Percentiles rank a stretch among this genome's conserved stretches.
Evolutionary conservation across 371 early-diverging fungal species (phyloP).

Genomic region (Dinochytrium kinnereticum): DNA sequence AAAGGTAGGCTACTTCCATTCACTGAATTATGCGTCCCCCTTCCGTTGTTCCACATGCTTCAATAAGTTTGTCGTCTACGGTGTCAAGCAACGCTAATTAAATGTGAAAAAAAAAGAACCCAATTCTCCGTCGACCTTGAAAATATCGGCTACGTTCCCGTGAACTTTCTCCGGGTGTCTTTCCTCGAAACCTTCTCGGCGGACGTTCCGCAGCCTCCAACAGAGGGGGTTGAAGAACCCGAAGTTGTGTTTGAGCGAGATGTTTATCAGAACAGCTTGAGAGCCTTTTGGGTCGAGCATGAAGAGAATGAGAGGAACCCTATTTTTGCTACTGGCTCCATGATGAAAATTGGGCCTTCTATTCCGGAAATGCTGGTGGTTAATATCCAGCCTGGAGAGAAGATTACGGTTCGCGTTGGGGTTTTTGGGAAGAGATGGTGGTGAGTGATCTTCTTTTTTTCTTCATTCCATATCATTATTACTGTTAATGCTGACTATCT

Average conservation of each 20-base stretch:
- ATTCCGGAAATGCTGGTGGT: constrained; percentile 37
- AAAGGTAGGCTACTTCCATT: constrained; percentile 58
- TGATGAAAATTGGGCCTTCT: constrained; percentile 22
- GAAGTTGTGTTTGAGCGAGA: constrained; percentile 82
- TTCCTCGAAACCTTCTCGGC: constrained; percentile 64
- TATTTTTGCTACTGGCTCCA: constrained; percentile 27
- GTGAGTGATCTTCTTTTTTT: constrained; percentile 51
- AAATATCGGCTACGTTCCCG: constrained; percentile 72
- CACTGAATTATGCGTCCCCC: not conserved
- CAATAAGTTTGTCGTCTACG: no score
- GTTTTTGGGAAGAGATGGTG: constrained; percentile 80
- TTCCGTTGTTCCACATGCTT: no score
- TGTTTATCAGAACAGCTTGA: constrained; percentile 66
- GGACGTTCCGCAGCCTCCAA: constrained; percentile 21
- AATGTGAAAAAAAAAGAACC: constrained; percentile 52
- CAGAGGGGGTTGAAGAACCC: constrained; percentile 59
- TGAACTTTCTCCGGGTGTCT: constrained; percentile 71
- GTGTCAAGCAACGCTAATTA: no score
- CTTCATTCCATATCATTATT: not conserved
- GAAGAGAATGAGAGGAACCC: constrained; percentile 25
- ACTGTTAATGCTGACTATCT: not conserved
- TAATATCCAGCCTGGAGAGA: constrained; percentile 62
- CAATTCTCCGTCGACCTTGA: constrained; percentile 68
- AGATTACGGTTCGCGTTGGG: constrained; percentile 64
- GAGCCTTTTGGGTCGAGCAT: constrained; percentile 61